Evolutionary conservation across 2,329 filamentous ascomycete genomes (phyloP).

Genomic region (Botryotinia narcissicola): DNA sequence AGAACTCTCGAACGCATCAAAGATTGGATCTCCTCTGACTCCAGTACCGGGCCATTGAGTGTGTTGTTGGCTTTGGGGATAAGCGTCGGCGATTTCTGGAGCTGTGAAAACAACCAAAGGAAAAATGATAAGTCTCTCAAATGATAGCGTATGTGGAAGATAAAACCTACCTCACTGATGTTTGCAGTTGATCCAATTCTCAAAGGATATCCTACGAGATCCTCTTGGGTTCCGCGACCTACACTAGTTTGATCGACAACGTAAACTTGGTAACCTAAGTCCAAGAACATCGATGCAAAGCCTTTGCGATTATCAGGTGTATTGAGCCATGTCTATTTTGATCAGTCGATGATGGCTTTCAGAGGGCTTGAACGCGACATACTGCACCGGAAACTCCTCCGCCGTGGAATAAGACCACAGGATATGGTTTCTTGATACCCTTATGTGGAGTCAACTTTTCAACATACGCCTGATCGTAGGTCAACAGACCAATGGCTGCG

Average conservation of each 20-base stretch:
- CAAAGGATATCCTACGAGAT: conserved; percentile 29
- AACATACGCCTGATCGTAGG: conserved; percentile 50
- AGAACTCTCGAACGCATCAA: conserved; percentile 37
- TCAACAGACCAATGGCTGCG: conserved; percentile 22
- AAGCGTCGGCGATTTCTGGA: conserved; percentile 9
- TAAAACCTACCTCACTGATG: conserved; percentile 17
- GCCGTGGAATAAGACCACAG: conserved; percentile 27
- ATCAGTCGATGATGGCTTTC: conserved; percentile 4
- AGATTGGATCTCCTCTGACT: conserved; percentile 36
- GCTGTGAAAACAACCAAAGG: conserved; percentile 12
- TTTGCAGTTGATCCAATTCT: conserved; percentile 28
- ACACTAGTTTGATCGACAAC: conserved; percentile 36
- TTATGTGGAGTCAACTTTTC: conserved; percentile 44
- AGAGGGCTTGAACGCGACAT: background rate
- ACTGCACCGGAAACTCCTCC: conserved; percentile 25
- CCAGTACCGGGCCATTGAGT: conserved; percentile 42
- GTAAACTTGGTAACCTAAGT: conserved; percentile 46
- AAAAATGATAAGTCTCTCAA: background rate
- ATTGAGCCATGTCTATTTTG: conserved; percentile 42
- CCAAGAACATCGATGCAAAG: conserved; percentile 47
- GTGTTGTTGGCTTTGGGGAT: conserved; percentile 34
- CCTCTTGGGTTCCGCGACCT: conserved; percentile 26
- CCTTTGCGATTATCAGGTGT: conserved; percentile 47
- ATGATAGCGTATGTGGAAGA: background rate
- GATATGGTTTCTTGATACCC: conserved; percentile 22